These are phyloP conservation scores for Curvularia sp. DNA, from an alignment of 2,329 filamentous ascomycete species.

Conservation along the genomic window DNA sequence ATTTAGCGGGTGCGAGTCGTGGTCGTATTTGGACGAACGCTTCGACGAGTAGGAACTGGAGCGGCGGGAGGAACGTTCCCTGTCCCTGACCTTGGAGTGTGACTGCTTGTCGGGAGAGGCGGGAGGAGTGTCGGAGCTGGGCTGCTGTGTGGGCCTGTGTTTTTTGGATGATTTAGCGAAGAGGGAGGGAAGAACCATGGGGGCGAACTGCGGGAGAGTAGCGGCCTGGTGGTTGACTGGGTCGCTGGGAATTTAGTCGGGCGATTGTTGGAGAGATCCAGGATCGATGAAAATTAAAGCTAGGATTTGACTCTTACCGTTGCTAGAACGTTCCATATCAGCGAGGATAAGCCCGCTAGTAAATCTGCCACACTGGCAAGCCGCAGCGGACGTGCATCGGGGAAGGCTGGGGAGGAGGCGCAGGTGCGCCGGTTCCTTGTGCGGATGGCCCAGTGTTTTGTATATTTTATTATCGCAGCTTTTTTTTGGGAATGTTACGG, in stretches of 20 bases:
- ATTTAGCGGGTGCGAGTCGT: slow-evolving; percentile 85
- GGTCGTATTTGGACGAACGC: slow-evolving; percentile 59
- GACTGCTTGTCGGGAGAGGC: slow-evolving; percentile 51
- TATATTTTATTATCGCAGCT: background rate
- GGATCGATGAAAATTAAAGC: slow-evolving; percentile 36
- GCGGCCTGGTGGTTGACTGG: slow-evolving; percentile 28
- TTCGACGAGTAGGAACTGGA: slow-evolving; percentile 45
- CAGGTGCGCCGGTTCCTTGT: slow-evolving; percentile 13
- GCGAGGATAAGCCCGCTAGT: slow-evolving; percentile 28
- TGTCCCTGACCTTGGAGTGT: slow-evolving; percentile 42
- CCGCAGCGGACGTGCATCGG: slow-evolving; percentile 32
- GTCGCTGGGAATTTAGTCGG: slow-evolving; percentile 42
- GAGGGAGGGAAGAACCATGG: slow-evolving; percentile 50
- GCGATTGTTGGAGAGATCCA: slow-evolving; percentile 40
- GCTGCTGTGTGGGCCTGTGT: slow-evolving; percentile 37
- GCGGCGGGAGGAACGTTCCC: slow-evolving; percentile 39
- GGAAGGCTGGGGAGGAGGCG: slow-evolving; percentile 30
- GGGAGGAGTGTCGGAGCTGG: slow-evolving; percentile 43
- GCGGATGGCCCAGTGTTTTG: background rate
- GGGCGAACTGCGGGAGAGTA: slow-evolving; percentile 32
- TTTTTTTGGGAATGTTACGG: background rate
- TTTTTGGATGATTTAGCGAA: slow-evolving; percentile 50
- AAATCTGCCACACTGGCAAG: slow-evolving; percentile 26
- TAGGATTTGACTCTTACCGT: slow-evolving; percentile 28
- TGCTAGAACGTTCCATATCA: slow-evolving; percentile 47